Evolutionary conservation across 2,329 filamentous ascomycete genomes (phyloP).

Genomic region (Beauveria pseudobassiana): DNA sequence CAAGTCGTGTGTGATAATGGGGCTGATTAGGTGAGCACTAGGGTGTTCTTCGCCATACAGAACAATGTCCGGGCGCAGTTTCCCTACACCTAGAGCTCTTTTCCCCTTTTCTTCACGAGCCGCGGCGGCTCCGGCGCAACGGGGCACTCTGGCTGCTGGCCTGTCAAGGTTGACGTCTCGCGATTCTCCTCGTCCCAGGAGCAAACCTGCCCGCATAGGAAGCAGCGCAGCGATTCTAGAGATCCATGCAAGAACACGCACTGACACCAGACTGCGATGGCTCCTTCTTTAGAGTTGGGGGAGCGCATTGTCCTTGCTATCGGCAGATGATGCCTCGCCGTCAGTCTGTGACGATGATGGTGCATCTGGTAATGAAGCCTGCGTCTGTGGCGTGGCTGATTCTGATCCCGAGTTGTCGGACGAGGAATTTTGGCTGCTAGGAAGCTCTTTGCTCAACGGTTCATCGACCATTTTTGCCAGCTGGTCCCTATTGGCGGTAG

Average conservation of each 20-base stretch:
- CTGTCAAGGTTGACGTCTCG: conserved; percentile 50
- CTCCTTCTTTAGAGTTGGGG: conserved; percentile 18
- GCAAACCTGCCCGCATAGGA: conserved; percentile 49
- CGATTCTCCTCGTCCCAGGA: conserved; percentile 51
- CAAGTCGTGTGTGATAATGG: conserved; percentile 61
- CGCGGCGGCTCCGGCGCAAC: conserved; percentile 55
- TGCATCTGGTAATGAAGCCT: not conserved
- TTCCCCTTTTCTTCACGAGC: conserved; percentile 59
- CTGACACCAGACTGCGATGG: conserved; percentile 39
- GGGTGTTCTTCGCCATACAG: conserved; percentile 70
- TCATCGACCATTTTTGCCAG: conserved; percentile 32
- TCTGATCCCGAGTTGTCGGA: conserved; percentile 1
- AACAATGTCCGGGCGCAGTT: conserved; percentile 64
- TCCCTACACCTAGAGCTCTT: conserved; percentile 58
- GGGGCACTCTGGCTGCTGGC: conserved; percentile 59
- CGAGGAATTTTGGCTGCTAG: conserved; percentile 13
- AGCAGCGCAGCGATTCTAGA: conserved; percentile 57
- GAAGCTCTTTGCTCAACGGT: conserved; percentile 13
- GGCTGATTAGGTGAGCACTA: conserved; percentile 58
- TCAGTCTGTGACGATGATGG: conserved; percentile 8
- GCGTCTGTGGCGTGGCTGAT: not conserved
- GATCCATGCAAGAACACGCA: conserved; percentile 68
- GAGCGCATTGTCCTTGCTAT: conserved; percentile 14
- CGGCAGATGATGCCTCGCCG: conserved; percentile 15
- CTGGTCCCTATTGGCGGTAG: conserved; percentile 27